A percentile compares a stretch with the other conserved stretches of the same genome.
Conservation (phyloP, 2,329 filamentous ascomycete species). For the Annulohypoxylon truncatum region DNA sequence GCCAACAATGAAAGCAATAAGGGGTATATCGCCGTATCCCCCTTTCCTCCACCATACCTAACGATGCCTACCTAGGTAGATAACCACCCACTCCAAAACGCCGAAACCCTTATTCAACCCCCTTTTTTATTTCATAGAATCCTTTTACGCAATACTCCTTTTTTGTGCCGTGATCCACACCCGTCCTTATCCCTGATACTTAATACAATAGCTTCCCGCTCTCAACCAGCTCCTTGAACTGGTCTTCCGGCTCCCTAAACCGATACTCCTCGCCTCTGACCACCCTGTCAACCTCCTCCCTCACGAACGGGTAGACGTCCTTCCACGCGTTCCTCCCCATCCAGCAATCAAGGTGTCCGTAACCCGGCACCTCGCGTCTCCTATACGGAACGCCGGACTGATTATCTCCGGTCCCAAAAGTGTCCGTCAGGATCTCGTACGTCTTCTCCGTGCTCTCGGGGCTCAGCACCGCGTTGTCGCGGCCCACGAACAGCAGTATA, state of each 20-base stretch:
- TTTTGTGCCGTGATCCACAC: background rate
- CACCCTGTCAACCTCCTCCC: slow-evolving; percentile 66
- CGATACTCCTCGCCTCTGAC: slow-evolving; percentile 55
- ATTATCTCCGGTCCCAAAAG: slow-evolving; percentile 57
- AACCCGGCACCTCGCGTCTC: slow-evolving; percentile 65
- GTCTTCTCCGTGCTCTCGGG: slow-evolving; percentile 64
- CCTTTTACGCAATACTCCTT: background rate
- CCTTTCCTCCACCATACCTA: background rate
- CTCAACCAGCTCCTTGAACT: slow-evolving; percentile 56
- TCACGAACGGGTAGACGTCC: slow-evolving; percentile 69
- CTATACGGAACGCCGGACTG: slow-evolving; percentile 58
- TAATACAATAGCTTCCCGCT: slow-evolving; percentile 55
- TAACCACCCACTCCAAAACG: background rate
- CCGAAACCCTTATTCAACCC: background rate
- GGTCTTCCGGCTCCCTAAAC: slow-evolving; percentile 58
- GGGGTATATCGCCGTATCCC: slow-evolving; percentile 8
- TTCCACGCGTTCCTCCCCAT: slow-evolving; percentile 69
- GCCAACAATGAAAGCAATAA: background rate
- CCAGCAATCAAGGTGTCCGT: slow-evolving; percentile 72
- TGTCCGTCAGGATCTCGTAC: slow-evolving; percentile 64
- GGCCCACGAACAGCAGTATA: slow-evolving; percentile 66
- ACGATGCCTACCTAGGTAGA: too few species aligned
- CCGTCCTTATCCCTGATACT: background rate
- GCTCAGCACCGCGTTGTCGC: slow-evolving; percentile 67
- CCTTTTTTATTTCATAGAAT: background rate